Evolutionary conservation across 345 rosid genomes (phyloP).

Genomic region (Cardamine resedifolia): DNA sequence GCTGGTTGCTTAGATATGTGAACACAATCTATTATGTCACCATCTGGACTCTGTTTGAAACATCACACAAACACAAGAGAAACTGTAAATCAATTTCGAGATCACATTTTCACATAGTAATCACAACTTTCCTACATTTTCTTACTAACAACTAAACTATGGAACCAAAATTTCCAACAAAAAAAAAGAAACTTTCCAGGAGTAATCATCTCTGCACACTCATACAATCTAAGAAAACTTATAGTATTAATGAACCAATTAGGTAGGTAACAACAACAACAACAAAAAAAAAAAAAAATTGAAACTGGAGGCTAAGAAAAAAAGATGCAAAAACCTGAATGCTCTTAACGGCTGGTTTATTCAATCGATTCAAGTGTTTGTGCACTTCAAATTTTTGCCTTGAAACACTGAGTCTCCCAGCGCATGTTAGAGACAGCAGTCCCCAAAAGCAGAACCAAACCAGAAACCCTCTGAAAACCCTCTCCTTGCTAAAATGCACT

Average conservation of each 20-base stretch:
- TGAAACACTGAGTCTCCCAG: slow-evolving; percentile 57
- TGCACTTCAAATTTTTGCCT: slow-evolving; percentile 73
- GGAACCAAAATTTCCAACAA: slow-evolving; percentile 1
- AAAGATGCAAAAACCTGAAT: slow-evolving; percentile 48
- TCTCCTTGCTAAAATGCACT: slow-evolving; percentile 44
- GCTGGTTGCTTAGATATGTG: slow-evolving; percentile 65
- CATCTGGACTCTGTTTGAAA: slow-evolving; percentile 56
- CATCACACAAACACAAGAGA: slow-evolving; percentile 20
- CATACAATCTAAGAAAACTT: neutral
- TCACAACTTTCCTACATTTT: slow-evolving; percentile 33
- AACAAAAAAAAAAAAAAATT: slow-evolving; percentile 2
- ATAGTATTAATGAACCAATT: neutral
- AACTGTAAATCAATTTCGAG: neutral
- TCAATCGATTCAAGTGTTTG: slow-evolving; percentile 84
- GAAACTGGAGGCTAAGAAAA: neutral
- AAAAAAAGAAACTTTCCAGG: neutral
- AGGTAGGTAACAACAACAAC: slow-evolving; percentile 26
- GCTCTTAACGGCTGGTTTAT: slow-evolving; percentile 74
- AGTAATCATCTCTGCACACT: slow-evolving; percentile 3
- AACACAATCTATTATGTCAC: slow-evolving; percentile 68
- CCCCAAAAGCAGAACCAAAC: slow-evolving; percentile 49
- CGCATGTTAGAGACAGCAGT: slow-evolving; percentile 47
- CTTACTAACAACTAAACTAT: neutral
- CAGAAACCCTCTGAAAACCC: slow-evolving; percentile 32
- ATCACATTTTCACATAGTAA: neutral